Percentiles rank a stretch among this genome's conserved stretches.
These are phyloP conservation scores for Flagelloscypha sp. DNA, from an alignment of 768 basidiomycete genomes.

Conservation along the genomic window DNA sequence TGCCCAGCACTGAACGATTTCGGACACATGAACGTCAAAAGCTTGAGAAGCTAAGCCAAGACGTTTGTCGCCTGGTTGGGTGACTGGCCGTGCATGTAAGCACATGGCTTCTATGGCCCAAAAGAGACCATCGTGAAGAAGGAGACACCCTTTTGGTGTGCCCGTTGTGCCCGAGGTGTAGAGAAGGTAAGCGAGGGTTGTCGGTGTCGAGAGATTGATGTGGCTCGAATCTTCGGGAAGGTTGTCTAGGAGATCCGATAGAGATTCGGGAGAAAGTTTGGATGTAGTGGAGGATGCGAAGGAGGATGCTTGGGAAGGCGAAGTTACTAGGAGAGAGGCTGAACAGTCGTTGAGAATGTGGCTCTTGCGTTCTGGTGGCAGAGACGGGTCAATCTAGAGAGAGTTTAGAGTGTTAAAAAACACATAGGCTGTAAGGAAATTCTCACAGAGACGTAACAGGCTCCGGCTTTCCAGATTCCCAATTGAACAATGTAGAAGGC, in stretches of 20 bases:
- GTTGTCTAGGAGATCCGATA: no score
- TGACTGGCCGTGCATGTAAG: conserved; percentile 4
- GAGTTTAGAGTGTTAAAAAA: conserved; percentile 3
- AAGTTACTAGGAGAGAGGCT: conserved; percentile 33
- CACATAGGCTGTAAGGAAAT: not conserved
- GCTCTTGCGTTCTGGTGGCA: conserved; percentile 35
- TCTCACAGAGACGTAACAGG: conserved; percentile 43
- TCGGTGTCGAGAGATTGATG: conserved; percentile 20
- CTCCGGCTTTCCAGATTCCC: conserved; percentile 39
- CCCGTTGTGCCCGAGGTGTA: conserved; percentile 49
- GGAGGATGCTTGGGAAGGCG: conserved; percentile 15
- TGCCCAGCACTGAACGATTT: conserved; percentile 32
- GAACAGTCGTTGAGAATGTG: conserved; percentile 36
- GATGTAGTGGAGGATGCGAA: conserved; percentile 14
- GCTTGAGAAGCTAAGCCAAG: conserved; percentile 41
- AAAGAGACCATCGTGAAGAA: conserved; percentile 26
- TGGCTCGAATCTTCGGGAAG: conserved; percentile 20
- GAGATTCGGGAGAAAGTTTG: no score
- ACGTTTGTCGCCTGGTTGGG: conserved; percentile 20
- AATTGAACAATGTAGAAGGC: conserved; percentile 34
- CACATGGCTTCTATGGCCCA: conserved; percentile 23
- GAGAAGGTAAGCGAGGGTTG: conserved; percentile 33
- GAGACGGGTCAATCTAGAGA: conserved; percentile 41
- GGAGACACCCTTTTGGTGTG: conserved; percentile 42
- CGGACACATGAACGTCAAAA: conserved; percentile 43